phyloP scores from a whole-genome alignment of 2,329 filamentous ascomycete genomes.

The Alternaria arborescens region DNA sequence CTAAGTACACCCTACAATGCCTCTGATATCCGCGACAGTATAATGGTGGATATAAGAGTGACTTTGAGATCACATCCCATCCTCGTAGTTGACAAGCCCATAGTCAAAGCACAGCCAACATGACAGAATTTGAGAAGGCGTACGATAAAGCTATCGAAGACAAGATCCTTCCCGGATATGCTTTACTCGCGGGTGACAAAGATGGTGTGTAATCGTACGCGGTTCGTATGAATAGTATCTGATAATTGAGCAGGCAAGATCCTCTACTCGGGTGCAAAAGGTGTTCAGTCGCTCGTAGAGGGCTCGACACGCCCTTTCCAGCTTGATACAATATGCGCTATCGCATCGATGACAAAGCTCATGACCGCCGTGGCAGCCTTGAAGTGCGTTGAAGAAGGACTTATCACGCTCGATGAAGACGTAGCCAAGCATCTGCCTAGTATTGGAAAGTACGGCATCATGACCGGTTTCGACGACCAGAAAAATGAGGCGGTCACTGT shows the following conservation, averaged over 20 bases:
- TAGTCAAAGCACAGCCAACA: not conserved
- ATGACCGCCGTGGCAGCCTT: slow-evolving; percentile 30
- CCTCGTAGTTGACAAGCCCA: not conserved
- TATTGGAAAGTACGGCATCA: slow-evolving; percentile 48
- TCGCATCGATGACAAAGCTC: slow-evolving; percentile 53
- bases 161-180: slow-evolving; percentile 11
- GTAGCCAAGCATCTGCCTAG: slow-evolving; percentile 30
- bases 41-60: not conserved
- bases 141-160: slow-evolving; percentile 8
- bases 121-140: slow-evolving; percentile 6
- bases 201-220: not conserved
- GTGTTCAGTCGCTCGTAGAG: slow-evolving; percentile 9
- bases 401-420: slow-evolving; percentile 30
- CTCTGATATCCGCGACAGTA: not conserved
- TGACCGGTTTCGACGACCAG: slow-evolving; percentile 25
- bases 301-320: slow-evolving; percentile 13
- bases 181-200: slow-evolving; percentile 14
- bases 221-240: not conserved
- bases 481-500: slow-evolving; percentile 31
- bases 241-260: not conserved
- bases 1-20: not conserved
- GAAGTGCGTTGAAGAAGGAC: slow-evolving; percentile 34
- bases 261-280: slow-evolving; percentile 12
- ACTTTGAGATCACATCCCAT: not conserved
- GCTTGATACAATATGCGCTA: slow-evolving; percentile 52